Conservation (phyloP, 495 filamentous ascomycete species). For the Lasiosphaeris hirsuta region DNA sequence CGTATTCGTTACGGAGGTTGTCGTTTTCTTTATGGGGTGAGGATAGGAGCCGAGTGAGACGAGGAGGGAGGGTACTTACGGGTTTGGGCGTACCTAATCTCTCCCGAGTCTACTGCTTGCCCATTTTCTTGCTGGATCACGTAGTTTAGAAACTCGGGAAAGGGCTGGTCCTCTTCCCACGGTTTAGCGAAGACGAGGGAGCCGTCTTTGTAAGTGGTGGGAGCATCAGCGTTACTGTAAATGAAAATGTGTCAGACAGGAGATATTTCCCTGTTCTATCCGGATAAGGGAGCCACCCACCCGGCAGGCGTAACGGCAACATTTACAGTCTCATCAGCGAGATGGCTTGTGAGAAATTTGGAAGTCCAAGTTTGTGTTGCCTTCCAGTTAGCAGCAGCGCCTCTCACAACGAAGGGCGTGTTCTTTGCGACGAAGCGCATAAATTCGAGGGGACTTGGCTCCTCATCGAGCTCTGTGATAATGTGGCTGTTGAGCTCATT, state of each 20-base stretch:
- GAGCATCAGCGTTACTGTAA: slow-evolving; percentile 59
- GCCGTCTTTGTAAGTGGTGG: slow-evolving; percentile 34
- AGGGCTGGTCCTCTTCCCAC: slow-evolving; percentile 50
- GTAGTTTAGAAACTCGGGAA: slow-evolving; percentile 45
- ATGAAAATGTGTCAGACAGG: background rate
- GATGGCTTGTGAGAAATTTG: slow-evolving; percentile 46
- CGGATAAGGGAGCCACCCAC: slow-evolving; percentile 33
- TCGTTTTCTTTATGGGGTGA: slow-evolving; percentile 57
- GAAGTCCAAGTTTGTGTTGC: slow-evolving; percentile 59
- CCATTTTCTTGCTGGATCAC: slow-evolving; percentile 39
- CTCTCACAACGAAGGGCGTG: slow-evolving; percentile 64
- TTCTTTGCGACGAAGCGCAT: slow-evolving; percentile 66
- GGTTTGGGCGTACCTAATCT: slow-evolving; percentile 55
- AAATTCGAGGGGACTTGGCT: slow-evolving; percentile 69
- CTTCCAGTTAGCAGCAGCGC: slow-evolving; percentile 54
- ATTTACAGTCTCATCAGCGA: slow-evolving; percentile 54
- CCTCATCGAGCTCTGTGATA: slow-evolving; percentile 55
- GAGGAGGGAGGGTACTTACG: slow-evolving; percentile 27
- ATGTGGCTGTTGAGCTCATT: slow-evolving; percentile 60
- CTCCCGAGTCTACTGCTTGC: slow-evolving; percentile 12
- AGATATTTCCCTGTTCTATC: background rate
- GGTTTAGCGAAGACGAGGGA: slow-evolving; percentile 54
- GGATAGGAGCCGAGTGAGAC: background rate
- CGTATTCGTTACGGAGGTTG: slow-evolving; percentile 69
- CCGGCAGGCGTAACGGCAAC: slow-evolving; percentile 69